Evolutionary conservation across 2,329 filamentous ascomycete genomes (phyloP).

Genomic region (Parastagonospora avenae): DNA sequence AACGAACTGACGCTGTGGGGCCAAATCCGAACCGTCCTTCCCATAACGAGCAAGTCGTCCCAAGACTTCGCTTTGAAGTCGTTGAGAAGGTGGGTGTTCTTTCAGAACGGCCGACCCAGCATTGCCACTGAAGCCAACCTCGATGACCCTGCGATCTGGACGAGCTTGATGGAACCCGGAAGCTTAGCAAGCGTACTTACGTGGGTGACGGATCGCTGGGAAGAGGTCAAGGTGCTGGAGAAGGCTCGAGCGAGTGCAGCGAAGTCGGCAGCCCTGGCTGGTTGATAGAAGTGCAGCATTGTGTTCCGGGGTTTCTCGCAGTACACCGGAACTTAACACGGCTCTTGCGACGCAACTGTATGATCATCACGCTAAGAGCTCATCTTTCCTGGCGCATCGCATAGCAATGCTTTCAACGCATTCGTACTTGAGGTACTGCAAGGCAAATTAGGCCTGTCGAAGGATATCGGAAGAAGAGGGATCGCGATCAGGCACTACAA

Average conservation of each 20-base stretch:
- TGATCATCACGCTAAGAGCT: too few species aligned
- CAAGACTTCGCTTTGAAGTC: conserved; percentile 31
- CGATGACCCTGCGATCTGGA: conserved; percentile 29
- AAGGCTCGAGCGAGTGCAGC: conserved; percentile 25
- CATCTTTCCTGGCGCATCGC: too few species aligned
- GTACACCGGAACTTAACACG: too few species aligned
- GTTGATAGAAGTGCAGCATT: too few species aligned
- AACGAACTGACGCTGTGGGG: conserved; percentile 50
- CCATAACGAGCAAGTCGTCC: conserved; percentile 25
- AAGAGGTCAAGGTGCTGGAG: conserved; percentile 34
- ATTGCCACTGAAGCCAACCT: conserved; percentile 19
- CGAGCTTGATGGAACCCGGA: conserved; percentile 10
- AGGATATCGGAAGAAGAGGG: too few species aligned
- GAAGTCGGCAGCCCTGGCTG: conserved; percentile 9
- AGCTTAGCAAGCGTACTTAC: conserved; percentile 20
- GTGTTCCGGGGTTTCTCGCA: too few species aligned
- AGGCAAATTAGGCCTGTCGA: too few species aligned
- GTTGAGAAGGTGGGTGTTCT: conserved; percentile 43
- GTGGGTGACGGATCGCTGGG: conserved; percentile 42
- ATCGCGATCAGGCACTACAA: too few species aligned
- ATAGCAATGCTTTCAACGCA: too few species aligned
- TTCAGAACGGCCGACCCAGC: conserved; percentile 24
- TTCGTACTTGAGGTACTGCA: too few species aligned
- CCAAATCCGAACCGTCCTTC: conserved; percentile 49
- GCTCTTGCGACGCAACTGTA: too few species aligned